These are phyloP conservation scores for Didymellaceae sp. DNA, from an alignment of 2,329 filamentous ascomycete genomes.

Conservation along the genomic window DNA sequence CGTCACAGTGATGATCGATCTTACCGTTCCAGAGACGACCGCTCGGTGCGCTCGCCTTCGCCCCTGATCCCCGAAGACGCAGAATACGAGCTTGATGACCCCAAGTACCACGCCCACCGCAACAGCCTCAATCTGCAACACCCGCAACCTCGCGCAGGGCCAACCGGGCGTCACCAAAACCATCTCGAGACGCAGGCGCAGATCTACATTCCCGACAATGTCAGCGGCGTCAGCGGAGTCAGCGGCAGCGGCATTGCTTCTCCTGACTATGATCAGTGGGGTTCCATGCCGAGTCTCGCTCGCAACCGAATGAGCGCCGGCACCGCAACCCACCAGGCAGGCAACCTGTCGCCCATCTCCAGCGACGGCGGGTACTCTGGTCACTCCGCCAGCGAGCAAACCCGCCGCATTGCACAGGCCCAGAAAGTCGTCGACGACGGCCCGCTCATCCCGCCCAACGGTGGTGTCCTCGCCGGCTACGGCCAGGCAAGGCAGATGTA, in stretches of 20 bases:
- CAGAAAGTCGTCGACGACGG: conserved; percentile 64
- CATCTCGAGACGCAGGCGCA: conserved; percentile 76
- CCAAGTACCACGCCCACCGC: conserved; percentile 82
- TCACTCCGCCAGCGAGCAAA: conserved; percentile 48
- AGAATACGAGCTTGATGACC: conserved; percentile 60
- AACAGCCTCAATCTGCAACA: conserved; percentile 82
- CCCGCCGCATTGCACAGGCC: conserved; percentile 55
- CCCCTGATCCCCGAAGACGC: conserved; percentile 62
- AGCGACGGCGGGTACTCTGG: conserved; percentile 48
- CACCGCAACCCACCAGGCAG: conserved; percentile 32
- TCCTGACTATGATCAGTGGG: conserved; percentile 57
- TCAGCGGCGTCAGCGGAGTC: conserved; percentile 15
- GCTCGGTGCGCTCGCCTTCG: conserved; percentile 46
- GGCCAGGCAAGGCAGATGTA: conserved; percentile 50
- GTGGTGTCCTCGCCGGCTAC: conserved; percentile 50
- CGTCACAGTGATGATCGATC: conserved; percentile 39
- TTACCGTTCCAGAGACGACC: conserved; percentile 19
- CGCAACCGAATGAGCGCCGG: conserved; percentile 49
- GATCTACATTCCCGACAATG: conserved; percentile 60
- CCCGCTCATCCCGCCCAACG: conserved; percentile 62
- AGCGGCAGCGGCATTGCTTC: conserved; percentile 22
- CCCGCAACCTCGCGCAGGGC: conserved; percentile 76
- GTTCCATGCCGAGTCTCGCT: conserved; percentile 53
- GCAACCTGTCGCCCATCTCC: conserved; percentile 47
- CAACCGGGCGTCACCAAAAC: conserved; percentile 75